These are phyloP conservation scores for Sarocladium strictum DNA, from an alignment of 2,329 filamentous ascomycete species.

Conservation along the genomic window DNA sequence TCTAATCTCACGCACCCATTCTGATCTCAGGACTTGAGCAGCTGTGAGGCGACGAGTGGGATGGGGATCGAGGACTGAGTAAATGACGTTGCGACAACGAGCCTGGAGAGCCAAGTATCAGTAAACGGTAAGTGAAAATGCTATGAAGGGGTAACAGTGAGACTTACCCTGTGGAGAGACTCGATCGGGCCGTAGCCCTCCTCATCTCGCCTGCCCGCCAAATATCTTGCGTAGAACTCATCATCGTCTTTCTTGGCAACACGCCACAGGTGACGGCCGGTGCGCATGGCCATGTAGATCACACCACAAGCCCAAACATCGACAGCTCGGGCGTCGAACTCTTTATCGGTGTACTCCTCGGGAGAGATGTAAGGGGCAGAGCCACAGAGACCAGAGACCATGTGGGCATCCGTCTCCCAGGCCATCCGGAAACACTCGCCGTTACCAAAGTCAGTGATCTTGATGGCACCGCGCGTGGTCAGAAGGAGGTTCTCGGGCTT, in stretches of 20 bases:
- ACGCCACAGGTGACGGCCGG: slow-evolving; percentile 90
- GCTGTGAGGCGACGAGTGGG: slow-evolving; percentile 88
- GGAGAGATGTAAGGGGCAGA: slow-evolving; percentile 96
- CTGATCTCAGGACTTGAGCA: slow-evolving; percentile 93
- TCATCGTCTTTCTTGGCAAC: slow-evolving; percentile 96
- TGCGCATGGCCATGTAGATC: slow-evolving; percentile 99
- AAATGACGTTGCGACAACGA: slow-evolving; percentile 96
- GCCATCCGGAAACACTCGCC: slow-evolving; percentile 99
- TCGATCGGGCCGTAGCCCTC: slow-evolving; percentile 96
- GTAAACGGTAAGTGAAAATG: too few relatives aligned
- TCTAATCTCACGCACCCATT: slow-evolving; percentile 98
- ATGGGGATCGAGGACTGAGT: slow-evolving; percentile 95
- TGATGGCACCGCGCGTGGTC: slow-evolving; percentile 85
- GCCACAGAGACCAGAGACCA: slow-evolving; percentile 94
- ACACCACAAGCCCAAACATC: slow-evolving; percentile 98
- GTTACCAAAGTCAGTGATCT: slow-evolving; percentile 98
- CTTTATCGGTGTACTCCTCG: slow-evolving; percentile 90
- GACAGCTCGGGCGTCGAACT: slow-evolving; percentile 96
- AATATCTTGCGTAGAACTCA: slow-evolving; percentile 92
- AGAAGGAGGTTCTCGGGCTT: slow-evolving; percentile 96
- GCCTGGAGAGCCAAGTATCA: slow-evolving; percentile 57
- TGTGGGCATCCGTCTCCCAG: slow-evolving; percentile 97
- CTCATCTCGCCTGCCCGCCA: slow-evolving; percentile 88
- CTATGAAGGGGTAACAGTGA: too few relatives aligned
- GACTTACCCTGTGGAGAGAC: slow-evolving; percentile 85